Base-by-base conservation (phyloP, 768 basidiomycete species). In the Pholiota microspora region DNA sequence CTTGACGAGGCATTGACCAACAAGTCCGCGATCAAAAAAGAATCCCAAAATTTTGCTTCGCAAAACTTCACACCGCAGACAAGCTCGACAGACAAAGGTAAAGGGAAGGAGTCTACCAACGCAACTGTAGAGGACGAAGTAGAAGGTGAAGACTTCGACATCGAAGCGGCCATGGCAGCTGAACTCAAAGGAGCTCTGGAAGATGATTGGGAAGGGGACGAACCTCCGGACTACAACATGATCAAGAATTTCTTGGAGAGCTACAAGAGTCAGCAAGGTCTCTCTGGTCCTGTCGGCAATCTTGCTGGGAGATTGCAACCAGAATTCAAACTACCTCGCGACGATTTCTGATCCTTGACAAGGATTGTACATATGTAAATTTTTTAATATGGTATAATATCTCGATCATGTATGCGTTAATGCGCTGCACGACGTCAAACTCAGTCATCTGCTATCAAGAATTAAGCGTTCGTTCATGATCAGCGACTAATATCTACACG, bases 241-340 rank as follows among this genome's bases (percentile, higher is more conserved):
- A 96, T 98, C 75, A 96, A 93, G 72, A 96, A 97, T 69, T 94
- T 99, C 69, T 71, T 98, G 69, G 94, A 97, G 74, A 96, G 94
- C 70, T 98, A 92, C 77, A 93, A 92, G 67, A 87, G 86, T 58
- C 97, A 99, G 66, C 89, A 68, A 7, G 97, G 97, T 21, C 70
- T 91, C 47, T 84, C 91, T 23, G 97, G 97, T 0, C 97, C 95
- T 21, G 95, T 97, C 12, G 81, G 95, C 50, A 97, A 87, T 65
- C 73, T 99, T 42, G 90, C 87, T 36, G 92, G 97, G 35, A 77
- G 94, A 59, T 67, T 99, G 57, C 84, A 90, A 52, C 83, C 85
- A 42, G 88, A 79, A 0, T 91, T 90, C 73, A 76, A 77, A 36
- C 68, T 94, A 32, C 92, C 92, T 8, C 76, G 88, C 62, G 91